phyloP scores from a whole-genome alignment of 345 rosid species.

The Populus simonii region DNA sequence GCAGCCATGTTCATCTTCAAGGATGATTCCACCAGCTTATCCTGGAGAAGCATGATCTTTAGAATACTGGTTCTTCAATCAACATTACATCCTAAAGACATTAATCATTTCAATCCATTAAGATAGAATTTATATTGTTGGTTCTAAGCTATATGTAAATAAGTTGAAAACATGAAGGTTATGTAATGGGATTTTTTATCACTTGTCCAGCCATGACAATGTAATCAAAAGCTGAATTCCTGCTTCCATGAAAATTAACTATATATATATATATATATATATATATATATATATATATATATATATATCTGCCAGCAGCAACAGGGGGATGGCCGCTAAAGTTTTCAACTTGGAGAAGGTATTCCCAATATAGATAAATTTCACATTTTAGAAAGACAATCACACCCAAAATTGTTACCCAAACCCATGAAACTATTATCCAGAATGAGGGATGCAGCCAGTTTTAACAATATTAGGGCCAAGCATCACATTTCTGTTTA shows the following conservation, averaged over 20 bases:
- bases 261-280: not conserved
- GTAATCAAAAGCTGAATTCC: not conserved
- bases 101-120: conserved; percentile 34
- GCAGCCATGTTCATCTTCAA: conserved; percentile 46
- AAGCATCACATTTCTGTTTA: not conserved
- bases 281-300: not conserved
- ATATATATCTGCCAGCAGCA: not conserved
- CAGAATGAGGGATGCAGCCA: not conserved
- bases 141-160: conserved; percentile 1
- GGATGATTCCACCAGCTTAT: conserved; percentile 60
- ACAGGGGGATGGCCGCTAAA: not conserved
- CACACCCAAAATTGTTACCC: not conserved
- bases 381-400: no score
- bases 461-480: not conserved
- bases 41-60: conserved; percentile 59
- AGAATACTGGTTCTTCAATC: conserved; percentile 45
- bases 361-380: no score
- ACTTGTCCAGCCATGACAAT: not conserved
- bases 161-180: not conserved
- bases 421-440: no score
- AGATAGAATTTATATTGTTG: conserved; percentile 13
- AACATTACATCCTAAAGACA: conserved; percentile 39
- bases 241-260: not conserved
- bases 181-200: not conserved
- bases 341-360: not conserved